Evolutionary conservation across 495 filamentous ascomycete species (phyloP).

Genomic region (Penicillium daleae): DNA sequence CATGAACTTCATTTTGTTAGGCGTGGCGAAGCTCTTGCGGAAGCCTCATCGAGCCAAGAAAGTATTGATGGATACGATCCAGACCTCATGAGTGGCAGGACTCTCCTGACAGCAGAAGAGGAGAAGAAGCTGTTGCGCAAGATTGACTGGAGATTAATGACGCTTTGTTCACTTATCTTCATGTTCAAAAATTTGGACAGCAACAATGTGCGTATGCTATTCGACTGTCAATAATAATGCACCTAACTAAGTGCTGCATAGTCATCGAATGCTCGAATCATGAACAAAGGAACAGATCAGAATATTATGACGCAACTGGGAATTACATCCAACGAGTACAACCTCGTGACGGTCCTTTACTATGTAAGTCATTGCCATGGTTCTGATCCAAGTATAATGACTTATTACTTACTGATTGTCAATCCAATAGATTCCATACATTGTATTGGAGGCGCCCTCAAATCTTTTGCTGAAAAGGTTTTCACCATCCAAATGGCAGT

Average conservation of each 20-base stretch:
- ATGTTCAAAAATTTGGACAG: slow-evolving; percentile 49
- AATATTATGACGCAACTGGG: slow-evolving; percentile 50
- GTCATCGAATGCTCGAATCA: slow-evolving; percentile 49
- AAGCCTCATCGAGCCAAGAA: slow-evolving; percentile 30
- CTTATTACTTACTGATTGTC: slow-evolving; percentile 18
- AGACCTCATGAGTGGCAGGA: slow-evolving; percentile 44
- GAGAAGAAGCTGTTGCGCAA: slow-evolving; percentile 47
- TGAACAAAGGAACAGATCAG: slow-evolving; percentile 35
- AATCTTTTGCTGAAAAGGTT: slow-evolving; percentile 40
- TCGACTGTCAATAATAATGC: background rate
- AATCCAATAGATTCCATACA: slow-evolving; percentile 45
- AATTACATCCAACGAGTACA: slow-evolving; percentile 34
- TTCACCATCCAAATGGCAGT: slow-evolving; percentile 39
- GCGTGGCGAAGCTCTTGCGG: slow-evolving; percentile 24
- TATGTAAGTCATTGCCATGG: slow-evolving; percentile 23
- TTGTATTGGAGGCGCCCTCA: slow-evolving; percentile 46
- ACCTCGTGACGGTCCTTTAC: slow-evolving; percentile 33
- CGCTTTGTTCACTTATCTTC: slow-evolving; percentile 47
- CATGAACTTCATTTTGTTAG: slow-evolving; percentile 25
- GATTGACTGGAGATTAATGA: slow-evolving; percentile 52
- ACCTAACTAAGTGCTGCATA: slow-evolving; percentile 3
- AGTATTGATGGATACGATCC: slow-evolving; percentile 45
- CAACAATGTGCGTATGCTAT: slow-evolving; percentile 38
- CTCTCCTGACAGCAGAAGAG: slow-evolving; percentile 41
- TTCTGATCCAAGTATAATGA: background rate